phyloP scores from a whole-genome alignment of 352 stramenopile genomes.

The Globisporangium paroecandrum region DNA sequence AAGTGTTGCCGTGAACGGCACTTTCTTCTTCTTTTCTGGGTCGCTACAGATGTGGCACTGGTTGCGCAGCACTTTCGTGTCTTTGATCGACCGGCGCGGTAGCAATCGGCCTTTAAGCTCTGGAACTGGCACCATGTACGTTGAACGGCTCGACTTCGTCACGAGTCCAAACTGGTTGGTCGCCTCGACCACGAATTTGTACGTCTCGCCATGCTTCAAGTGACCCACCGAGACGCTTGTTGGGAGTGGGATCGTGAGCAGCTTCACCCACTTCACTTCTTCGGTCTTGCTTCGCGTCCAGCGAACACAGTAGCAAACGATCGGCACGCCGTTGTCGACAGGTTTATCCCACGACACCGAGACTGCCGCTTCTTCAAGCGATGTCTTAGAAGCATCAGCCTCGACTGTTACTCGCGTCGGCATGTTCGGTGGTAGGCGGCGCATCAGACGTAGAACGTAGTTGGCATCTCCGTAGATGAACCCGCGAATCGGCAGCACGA shows the following conservation, averaged over 20 bases:
- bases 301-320: constrained; percentile 81
- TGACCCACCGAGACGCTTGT: constrained; percentile 59
- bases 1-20: constrained; percentile 60
- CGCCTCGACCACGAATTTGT: constrained; percentile 81
- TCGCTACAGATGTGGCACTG: constrained; percentile 79
- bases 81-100: constrained; percentile 35
- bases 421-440: constrained; percentile 72
- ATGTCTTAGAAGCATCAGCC: constrained; percentile 51
- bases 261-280: constrained; percentile 74
- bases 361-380: constrained; percentile 50
- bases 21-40: constrained; percentile 54
- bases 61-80: constrained; percentile 42
- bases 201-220: constrained; percentile 73
- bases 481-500: constrained; percentile 72
- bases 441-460: constrained; percentile 62
- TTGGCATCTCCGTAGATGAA: constrained; percentile 84
- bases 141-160: constrained; percentile 72
- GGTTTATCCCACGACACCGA: constrained; percentile 80
- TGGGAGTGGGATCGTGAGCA: constrained; percentile 64
- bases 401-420: constrained; percentile 77
- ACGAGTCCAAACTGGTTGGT: constrained; percentile 80
- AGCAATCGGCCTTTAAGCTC: constrained; percentile 67
- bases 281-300: constrained; percentile 78
- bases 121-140: constrained; percentile 80
- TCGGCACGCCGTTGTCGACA: constrained; percentile 68